A percentile compares a stretch with the other conserved stretches of the same genome.
These are phyloP conservation scores for Nidularia pulvinata DNA, from an alignment of 768 basidiomycete genomes.

Conservation along the genomic window DNA sequence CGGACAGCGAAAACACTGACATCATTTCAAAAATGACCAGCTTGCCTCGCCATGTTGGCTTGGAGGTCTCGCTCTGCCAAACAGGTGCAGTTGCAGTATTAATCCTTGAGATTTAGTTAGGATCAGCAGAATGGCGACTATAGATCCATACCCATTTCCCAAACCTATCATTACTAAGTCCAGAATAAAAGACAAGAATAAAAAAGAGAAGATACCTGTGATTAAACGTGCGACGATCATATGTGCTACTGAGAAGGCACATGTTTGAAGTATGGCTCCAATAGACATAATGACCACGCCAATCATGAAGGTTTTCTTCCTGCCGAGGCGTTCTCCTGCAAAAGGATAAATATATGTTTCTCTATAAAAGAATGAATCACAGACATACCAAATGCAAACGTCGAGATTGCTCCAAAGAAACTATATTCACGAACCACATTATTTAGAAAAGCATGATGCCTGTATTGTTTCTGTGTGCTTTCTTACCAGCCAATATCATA, in stretches of 20 bases:
- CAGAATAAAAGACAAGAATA: slow-evolving; percentile 11
- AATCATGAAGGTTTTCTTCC: slow-evolving; percentile 46
- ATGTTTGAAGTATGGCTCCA: slow-evolving; percentile 50
- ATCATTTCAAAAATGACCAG: slow-evolving; percentile 50
- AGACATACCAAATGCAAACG: slow-evolving; percentile 33
- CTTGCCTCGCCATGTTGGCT: slow-evolving; percentile 45
- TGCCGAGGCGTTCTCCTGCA: slow-evolving; percentile 36
- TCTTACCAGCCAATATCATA: slow-evolving; percentile 47
- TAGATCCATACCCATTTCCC: no score
- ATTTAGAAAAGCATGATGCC: background rate
- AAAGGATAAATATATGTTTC: background rate
- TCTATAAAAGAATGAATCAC: background rate
- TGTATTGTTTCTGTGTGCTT: slow-evolving; percentile 2
- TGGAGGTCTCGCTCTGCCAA: slow-evolving; percentile 53
- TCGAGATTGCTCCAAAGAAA: slow-evolving; percentile 43
- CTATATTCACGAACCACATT: slow-evolving; percentile 12
- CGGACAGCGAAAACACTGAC: slow-evolving; percentile 18
- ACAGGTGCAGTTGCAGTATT: slow-evolving; percentile 51
- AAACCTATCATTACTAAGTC: slow-evolving; percentile 34
- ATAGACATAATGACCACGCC: slow-evolving; percentile 53
- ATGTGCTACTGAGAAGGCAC: slow-evolving; percentile 39
- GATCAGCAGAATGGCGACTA: no score
- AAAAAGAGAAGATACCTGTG: slow-evolving; percentile 28
- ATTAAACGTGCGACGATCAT: slow-evolving; percentile 49
- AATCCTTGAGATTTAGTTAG: slow-evolving; percentile 19